Evolutionary conservation across 2,329 filamentous ascomycete species (phyloP), one percentile per base, ranked within the genome.

Genomic region (Leptosphaerulina australis): DNA sequence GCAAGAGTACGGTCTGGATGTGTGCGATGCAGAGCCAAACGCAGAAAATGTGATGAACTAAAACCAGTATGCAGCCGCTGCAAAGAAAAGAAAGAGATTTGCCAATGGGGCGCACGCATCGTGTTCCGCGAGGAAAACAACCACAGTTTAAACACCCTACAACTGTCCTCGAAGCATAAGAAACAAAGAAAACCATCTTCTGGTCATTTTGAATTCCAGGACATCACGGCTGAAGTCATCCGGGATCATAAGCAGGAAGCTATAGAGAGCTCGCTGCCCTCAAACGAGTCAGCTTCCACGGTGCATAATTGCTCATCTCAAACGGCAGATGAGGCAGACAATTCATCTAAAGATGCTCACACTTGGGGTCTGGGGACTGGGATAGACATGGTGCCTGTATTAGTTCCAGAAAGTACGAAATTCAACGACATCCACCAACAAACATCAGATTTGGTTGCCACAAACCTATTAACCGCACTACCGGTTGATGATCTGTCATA

Each of bases 1-100:
- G 15, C 30, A 11, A 34, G 30, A 34, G 30, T 34, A 20, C 30
- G 30, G 12, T 34, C 30, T 12, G 30, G 30, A 20, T 34, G 30
- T 17, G 20, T 12, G 30, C 30, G 15, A 34, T 61, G 60, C 41
- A 54, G 58, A 2, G 20, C 33, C 8, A 61, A 56, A 28, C 37
- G 56, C 22, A 48, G 53, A 11, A 63, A 61, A 31, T 61, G 58
- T 22, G 58, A 63, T 18, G 60, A 61, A 37, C 28, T 24, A 4
- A 61, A 63, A 24, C 60, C 60, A 8, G 35, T 37, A 6, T 63
- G 60, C 26, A 45, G 46, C 5, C 55, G 55, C 15, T 63, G 60
- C 45, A 46, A 40, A 15, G 51, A 47, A 20, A 53, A 52, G 15
- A 35, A 44, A 31, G 57, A 62, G 28, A 37, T 34, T 12, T 60